Conservation (phyloP, 2,329 filamentous ascomycete genomes). For the Neofusicoccum cordaticola region DNA sequence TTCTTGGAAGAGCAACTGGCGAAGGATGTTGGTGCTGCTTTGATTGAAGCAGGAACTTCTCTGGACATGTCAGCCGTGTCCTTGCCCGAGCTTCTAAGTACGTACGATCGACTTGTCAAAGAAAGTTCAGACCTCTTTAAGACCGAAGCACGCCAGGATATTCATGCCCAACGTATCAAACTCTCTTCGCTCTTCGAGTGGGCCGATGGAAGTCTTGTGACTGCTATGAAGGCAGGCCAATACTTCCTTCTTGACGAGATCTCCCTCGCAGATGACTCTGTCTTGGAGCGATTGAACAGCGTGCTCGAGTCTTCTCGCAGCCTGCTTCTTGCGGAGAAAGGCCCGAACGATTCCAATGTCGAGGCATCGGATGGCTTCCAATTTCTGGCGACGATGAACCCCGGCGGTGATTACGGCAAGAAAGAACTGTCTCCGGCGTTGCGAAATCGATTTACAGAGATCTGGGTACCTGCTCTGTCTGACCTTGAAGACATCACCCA, state of each 20-base stretch:
- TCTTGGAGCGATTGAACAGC: constrained; percentile 92
- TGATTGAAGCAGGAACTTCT: constrained; percentile 18
- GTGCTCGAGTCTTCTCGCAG: constrained; percentile 87
- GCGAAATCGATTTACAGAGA: constrained; percentile 95
- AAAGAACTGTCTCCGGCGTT: constrained; percentile 93
- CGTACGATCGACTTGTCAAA: constrained; percentile 56
- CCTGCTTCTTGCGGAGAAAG: constrained; percentile 90
- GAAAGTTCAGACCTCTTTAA: constrained; percentile 50
- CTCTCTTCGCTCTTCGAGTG: constrained; percentile 91
- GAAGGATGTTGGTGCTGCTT: constrained; percentile 54
- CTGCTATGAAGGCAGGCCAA: constrained; percentile 85
- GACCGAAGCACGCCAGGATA: constrained; percentile 29
- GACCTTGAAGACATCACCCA: constrained; percentile 82
- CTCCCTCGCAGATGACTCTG: constrained; percentile 94
- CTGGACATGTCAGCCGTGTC: neutral
- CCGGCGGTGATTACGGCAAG: constrained; percentile 97
- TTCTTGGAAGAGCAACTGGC: constrained; percentile 66
- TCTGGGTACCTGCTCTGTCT: constrained; percentile 90
- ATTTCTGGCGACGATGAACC: constrained; percentile 98
- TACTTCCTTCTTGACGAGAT: constrained; percentile 97
- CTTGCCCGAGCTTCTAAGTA: constrained; percentile 50
- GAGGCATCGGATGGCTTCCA: constrained; percentile 78
- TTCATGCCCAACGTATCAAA: constrained; percentile 48
- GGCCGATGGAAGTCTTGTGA: constrained; percentile 88
- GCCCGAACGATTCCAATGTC: constrained; percentile 76